Base-by-base conservation (phyloP, 768 basidiomycete species). In the Lactifluus volemus region DNA sequence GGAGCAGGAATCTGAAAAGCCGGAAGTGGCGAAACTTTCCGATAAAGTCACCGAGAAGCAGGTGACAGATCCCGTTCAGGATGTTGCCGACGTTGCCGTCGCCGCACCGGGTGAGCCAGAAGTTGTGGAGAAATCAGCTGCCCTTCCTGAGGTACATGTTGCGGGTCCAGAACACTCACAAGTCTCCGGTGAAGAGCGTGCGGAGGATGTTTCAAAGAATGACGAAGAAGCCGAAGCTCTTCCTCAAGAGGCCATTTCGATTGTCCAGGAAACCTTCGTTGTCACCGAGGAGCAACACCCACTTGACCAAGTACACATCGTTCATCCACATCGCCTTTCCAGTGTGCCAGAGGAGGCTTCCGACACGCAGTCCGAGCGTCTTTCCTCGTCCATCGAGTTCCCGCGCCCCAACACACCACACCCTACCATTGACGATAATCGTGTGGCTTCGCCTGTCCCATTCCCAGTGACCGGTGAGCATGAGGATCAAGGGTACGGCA, bases 401-500 rank as follows among this genome's bases (percentile, higher is more conserved):
- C 53, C 59, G 5, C 63, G 59, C 7, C 63, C 63, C 1, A 1
- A 52, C 15, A 63, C 63, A 17, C 63, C 61, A 2, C 47, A 62
- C 5, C 61, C 61, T 7, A 8, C 47, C 11, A 2, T 58, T 45
- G 61, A 63, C 51, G 57, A 65, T 9, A n/a, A 34, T 7, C 56
- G 41, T 1, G 17, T 25, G 14, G 49, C 48, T 5, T 49, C 55
- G 19, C 61, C 61, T 6, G 49, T 63, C 30, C 62, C 64, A 17
- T 58, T 65, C 52, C 61, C 56, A 14, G 6, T 32, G 19, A 48
- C 54, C 30, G 32, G n/a, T 39, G 60, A 63, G 21, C 56, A 32
- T 42, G 64, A 65, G 34, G 64, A 65, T 53, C 64, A 63, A 39
- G 64, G 64, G 1, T 65, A 65, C 29, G 56, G 64, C 14, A 65